A percentile compares a stretch with the other conserved stretches of the same genome.
Evolutionary conservation across 257 asterid genomes (phyloP).

Genomic region (Rubia yunnanensis): DNA sequence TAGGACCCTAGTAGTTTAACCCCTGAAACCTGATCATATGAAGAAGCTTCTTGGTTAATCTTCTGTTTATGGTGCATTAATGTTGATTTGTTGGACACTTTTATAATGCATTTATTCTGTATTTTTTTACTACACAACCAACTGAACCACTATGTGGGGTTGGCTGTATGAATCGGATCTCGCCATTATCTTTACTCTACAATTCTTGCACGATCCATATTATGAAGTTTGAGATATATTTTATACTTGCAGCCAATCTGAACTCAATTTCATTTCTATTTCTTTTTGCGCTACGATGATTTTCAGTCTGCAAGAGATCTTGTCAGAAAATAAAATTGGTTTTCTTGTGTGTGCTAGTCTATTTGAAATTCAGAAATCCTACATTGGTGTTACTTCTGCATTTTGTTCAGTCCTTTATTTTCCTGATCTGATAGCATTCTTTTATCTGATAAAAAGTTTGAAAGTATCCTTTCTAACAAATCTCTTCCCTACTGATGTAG

Average conservation of each 20-base stretch:
- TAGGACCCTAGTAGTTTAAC: not conserved
- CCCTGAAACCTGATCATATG: not conserved
- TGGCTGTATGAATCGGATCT: too few relatives aligned
- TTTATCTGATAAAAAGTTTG: constrained; percentile 9
- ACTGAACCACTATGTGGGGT: not conserved
- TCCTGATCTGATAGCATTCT: too few relatives aligned
- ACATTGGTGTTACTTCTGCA: not conserved
- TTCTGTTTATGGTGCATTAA: not conserved
- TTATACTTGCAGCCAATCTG: not conserved
- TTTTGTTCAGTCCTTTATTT: not conserved
- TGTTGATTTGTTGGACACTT: not conserved
- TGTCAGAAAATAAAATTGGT: not conserved
- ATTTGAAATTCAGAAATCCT: not conserved
- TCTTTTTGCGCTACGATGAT: not conserved
- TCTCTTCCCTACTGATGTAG: constrained; percentile 36
- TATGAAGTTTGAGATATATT: not conserved
- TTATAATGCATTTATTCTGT: not conserved
- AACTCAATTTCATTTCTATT: not conserved
- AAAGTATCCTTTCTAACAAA: constrained; percentile 15
- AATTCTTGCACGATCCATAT: too few relatives aligned
- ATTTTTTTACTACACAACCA: not conserved
- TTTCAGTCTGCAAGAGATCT: not conserved
- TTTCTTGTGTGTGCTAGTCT: too few relatives aligned
- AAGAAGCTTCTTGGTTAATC: not conserved
- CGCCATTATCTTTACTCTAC: too few relatives aligned